Base-by-base conservation (phyloP, 345 rosid species). In the Rhizophora mangle region DNA sequence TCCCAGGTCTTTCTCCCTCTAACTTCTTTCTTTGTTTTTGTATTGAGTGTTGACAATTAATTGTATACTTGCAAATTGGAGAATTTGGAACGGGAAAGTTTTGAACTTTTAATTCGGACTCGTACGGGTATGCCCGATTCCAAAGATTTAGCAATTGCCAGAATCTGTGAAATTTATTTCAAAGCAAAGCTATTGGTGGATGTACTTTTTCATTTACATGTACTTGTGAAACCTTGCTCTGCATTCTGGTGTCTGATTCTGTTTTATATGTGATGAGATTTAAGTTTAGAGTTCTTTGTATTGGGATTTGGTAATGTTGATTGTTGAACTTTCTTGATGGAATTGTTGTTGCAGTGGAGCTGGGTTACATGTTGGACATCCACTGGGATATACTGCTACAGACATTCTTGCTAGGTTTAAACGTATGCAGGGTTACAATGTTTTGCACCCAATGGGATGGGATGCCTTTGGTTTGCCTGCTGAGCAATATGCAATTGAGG, bases 391-490 rank as follows among this genome's bases (percentile, higher is more conserved):
- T 31, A 94, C 98, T 37, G 97, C 98, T 58, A 94, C 97, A 16
- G 98, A 94, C 63, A 88, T 94, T 67, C 79, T 94, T 26, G 96
- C 97, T 1, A 86, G 96, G 84, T 76, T 88, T 63, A 91, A 81
- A 72, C 86, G 97, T 0, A 94, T 94, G 98, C 96, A 94, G 74
- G 96, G 96, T 64, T 89, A 80, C 85, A 94, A 91, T 82, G 97
- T 94, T 65, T 74, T 94, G 83, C 98, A 91, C 67, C 98, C 96
- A 1, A 91, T 89, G 96, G 98, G 96, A 56, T 94, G 97, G 96
- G 98, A 94, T 89, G 97, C 98, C 31, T 94, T 94, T 65, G 98
- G 98, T 62, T 84, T 94, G 82, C 98, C 98, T 51, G 97, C 98
- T 3, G 97, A 94, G 82, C 98, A 94, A 72, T 91, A 91, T 55